A percentile compares a stretch with the other conserved stretches of the same genome.
phyloP scores from a whole-genome alignment of 225 moss, liverwort and hornwort species.

The Bryum argenteum region DNA sequence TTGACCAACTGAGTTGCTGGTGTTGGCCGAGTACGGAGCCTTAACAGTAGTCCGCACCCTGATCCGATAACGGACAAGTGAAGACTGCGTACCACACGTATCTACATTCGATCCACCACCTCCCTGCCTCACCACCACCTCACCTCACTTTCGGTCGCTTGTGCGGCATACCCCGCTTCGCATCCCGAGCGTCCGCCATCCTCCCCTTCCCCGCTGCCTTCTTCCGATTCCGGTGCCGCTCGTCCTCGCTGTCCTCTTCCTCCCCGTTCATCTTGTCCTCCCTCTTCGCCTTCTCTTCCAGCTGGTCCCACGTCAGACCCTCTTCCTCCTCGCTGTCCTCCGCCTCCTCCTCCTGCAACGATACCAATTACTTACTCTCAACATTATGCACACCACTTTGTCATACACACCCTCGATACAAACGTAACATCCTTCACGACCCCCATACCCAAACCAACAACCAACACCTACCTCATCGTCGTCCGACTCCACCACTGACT shows the following conservation, averaged over 20 bases:
- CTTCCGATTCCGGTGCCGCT: constrained; percentile 74
- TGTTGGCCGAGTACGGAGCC: constrained; percentile 9
- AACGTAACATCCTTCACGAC: neutral
- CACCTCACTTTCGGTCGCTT: constrained; percentile 88
- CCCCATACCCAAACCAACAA: neutral
- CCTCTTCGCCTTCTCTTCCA: constrained; percentile 88
- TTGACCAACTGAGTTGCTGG: neutral
- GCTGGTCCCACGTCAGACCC: constrained; percentile 96
- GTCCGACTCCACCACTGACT: constrained; percentile 97
- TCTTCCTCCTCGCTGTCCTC: constrained; percentile 98
- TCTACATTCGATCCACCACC: neutral
- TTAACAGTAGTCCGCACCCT: neutral
- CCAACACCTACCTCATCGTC: constrained; percentile 64
- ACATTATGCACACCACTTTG: too few relatives aligned
- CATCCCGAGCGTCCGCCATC: constrained; percentile 73
- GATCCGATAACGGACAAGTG: neutral
- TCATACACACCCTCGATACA: too few relatives aligned
- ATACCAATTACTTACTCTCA: neutral
- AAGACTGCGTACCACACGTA: neutral
- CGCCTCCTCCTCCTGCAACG: constrained; percentile 64
- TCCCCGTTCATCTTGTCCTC: constrained; percentile 95
- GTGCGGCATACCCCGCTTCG: constrained; percentile 55
- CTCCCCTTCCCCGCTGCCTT: constrained; percentile 80
- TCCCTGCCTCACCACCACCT: neutral
- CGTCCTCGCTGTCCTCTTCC: constrained; percentile 98